Base-by-base conservation (phyloP, 1,284 basidiomycete genomes). In the Ganoderma meredithae region DNA sequence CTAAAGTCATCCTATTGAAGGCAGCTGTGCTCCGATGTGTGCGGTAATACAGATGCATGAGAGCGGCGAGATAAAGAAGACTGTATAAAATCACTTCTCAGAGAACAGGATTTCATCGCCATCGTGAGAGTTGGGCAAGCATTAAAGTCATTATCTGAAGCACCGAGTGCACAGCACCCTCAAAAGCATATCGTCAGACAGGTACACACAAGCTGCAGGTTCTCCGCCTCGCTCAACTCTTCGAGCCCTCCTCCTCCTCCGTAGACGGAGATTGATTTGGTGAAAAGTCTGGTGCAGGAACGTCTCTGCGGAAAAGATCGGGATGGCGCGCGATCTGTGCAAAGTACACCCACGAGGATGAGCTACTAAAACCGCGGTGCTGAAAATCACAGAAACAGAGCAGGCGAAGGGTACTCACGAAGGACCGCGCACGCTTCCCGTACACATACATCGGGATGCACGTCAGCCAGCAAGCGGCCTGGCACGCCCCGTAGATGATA, bases 401-500 rank as follows among this genome's bases (percentile, higher is more conserved):
- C 6, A 17, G 19, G 8, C 17, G 17, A n/a, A 8, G 19, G 3
- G 17, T 44, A 80, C 82, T 76, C 69, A 83, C 82, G 67, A 77
- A 82, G 0, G 82, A 81, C 67, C 82, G 71, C 17, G 79, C 79
- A 27, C 82, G 75, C 74, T 83, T 83, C 25, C 82, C 81, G 62
- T 75, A 83, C 40, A 83, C 73, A 70, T 82, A 82, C 81, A 83
- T 83, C 33, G 82, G 81, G 31, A 83, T 75, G 8, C 79, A 79
- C 12, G 77, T 73, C 22, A 80, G 67, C 77, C 80, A 82, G 69
- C 82, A 83, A 58, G 79, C 75, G 9, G 79, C 79, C 69, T 83
- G 81, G 67, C 81, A 81, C 12, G 70, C 77, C 22, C 79, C 80
- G n/a, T 83, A 75, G 65, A 83, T 82, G 44, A 82, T 74, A 19